Percentiles rank a stretch among this genome's conserved stretches.
Evolutionary conservation across 805 yeast genomes (phyloP).

Genomic region (Lipomyces sp.): DNA sequence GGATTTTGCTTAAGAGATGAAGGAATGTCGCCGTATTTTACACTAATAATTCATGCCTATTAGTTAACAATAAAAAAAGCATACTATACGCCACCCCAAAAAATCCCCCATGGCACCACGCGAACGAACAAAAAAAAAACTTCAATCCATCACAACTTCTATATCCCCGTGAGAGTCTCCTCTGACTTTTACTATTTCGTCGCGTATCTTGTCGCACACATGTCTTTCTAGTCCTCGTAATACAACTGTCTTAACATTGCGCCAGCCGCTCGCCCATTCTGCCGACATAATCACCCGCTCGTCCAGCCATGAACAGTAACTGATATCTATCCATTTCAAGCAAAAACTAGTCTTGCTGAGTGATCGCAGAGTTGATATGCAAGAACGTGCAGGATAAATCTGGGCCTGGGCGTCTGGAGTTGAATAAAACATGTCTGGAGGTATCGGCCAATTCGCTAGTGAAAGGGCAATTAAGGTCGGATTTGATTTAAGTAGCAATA

Average conservation of each 20-base stretch:
- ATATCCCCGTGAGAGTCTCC: not conserved
- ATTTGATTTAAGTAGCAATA: constrained; percentile 23
- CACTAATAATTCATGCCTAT: not conserved
- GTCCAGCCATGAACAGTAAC: constrained; percentile 34
- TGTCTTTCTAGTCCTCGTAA: constrained; percentile 18
- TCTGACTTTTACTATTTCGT: constrained; percentile 9
- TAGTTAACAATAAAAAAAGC: not conserved
- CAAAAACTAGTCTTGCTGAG: constrained; percentile 19
- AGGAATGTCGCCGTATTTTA: not conserved
- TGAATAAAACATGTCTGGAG: constrained; percentile 35
- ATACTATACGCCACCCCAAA: not conserved
- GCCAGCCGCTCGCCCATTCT: constrained; percentile 35
- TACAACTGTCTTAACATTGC: constrained; percentile 23
- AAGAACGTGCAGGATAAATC: constrained; percentile 22
- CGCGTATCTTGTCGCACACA: constrained; percentile 6
- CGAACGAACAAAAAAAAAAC: not conserved
- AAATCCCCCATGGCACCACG: not conserved
- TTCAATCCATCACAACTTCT: constrained; percentile 6
- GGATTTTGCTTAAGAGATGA: not conserved
- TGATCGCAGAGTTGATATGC: constrained; percentile 25
- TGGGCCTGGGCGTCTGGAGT: constrained; percentile 26
- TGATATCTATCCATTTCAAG: constrained; percentile 34
- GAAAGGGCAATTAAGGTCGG: constrained; percentile 30
- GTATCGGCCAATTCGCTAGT: constrained; percentile 37
- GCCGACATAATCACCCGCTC: constrained; percentile 24